Evolutionary conservation across 2,329 filamentous ascomycete species (phyloP), one percentile per base, ranked within the genome.

Genomic region (Colletotrichum sp.): DNA sequence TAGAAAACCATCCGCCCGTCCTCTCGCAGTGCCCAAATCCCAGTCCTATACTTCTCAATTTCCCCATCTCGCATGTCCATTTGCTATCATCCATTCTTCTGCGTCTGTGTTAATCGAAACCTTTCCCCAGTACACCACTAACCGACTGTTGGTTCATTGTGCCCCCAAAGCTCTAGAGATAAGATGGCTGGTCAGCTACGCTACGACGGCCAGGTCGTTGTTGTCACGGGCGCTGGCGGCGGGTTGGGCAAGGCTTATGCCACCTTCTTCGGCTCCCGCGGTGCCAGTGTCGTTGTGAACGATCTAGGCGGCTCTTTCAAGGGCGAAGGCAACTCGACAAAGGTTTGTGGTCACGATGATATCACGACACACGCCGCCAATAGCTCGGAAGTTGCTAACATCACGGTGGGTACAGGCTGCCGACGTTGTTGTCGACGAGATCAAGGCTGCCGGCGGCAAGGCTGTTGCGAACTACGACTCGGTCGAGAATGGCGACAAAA

Each of bases 381-480:
- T 9, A 13, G 16, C 39, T 3, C 4, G 3, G 26, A 13, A 4
- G 5, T 43, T 30, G 63, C 80, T 84, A 74, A 84, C 80, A 64
- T 63, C 24, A 71, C 32, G 55, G 57, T 43, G 57, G 65, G 26
- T 61, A 30, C 78, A 96, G 94, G 93, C 94, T 78, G 95, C 95
- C 81, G 95, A 98, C 90, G 91, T 93, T 63, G 94, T 96, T 75
- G 94, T 96, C 83, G 88, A 95, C 81, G 93, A 95, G 87, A 96
- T 96, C 86, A 96, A 94, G 86, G 90, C 93, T 83, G 94, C 93
- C 69, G 97, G 97, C 85, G 97, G 97, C 85, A 98, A 98, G 86
- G 97, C 97, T 76, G 96, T 98, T 66, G 96, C 96, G 86, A 99
- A 98, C 91, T 99, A 99, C 90, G 95, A 99, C 89, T 93, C 92